Conservation (phyloP, 73 alveolate genomes). For the Tetrahymena elliotti region DNA sequence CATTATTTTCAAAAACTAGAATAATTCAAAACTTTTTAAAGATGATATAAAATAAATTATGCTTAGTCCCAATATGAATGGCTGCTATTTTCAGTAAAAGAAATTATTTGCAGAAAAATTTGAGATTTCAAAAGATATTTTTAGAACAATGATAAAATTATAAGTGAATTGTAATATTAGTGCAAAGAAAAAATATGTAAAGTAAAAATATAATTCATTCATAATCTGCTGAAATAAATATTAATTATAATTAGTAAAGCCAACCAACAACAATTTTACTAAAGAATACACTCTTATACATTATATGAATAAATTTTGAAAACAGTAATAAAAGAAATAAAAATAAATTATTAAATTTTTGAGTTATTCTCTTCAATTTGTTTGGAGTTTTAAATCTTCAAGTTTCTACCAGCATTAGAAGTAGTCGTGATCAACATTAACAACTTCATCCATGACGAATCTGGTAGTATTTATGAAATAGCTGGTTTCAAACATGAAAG, state of each 20-base stretch:
- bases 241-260: too few species aligned
- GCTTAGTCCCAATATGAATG: too few species aligned
- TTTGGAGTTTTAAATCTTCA: constrained; percentile 30
- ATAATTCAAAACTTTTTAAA: too few species aligned
- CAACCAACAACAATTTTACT: too few species aligned
- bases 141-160: neutral
- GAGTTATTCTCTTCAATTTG: neutral
- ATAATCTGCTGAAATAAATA: too few species aligned
- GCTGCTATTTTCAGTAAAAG: neutral
- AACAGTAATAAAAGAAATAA: neutral
- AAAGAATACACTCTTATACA: neutral
- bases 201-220: too few species aligned
- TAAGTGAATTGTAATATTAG: neutral
- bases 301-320: neutral
- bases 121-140: neutral
- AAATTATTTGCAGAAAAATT: neutral
- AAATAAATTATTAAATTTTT: neutral
- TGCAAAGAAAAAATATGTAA: neutral
- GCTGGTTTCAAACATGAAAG: constrained; percentile 82
- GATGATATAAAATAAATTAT: too few species aligned
- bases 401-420: constrained; percentile 74
- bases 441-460: constrained; percentile 44
- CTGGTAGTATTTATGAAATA: constrained; percentile 51
- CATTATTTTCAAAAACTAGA: too few species aligned
- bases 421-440: constrained; percentile 56